Percentiles rank a stretch among this genome's conserved stretches.
Conservation (phyloP, 306 rosid species). For the Pyrus communis region DNA sequence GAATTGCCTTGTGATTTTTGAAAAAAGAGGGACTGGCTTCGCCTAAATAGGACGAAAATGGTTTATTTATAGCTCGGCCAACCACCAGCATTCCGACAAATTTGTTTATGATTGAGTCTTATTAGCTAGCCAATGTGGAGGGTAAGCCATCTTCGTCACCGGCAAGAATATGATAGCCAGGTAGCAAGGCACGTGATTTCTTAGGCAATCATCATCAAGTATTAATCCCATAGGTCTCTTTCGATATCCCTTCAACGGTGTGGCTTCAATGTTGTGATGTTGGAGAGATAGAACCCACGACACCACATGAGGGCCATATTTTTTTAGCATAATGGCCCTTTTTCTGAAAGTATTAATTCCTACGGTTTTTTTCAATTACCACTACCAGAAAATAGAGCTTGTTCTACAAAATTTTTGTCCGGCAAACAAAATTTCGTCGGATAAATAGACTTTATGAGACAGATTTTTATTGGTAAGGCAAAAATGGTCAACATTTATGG, state of each 20-base stretch:
- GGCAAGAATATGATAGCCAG: slow-evolving; percentile 18
- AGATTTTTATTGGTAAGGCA: no score
- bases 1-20: background rate
- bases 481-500: no score
- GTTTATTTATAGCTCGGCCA: slow-evolving; percentile 36
- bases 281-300: background rate
- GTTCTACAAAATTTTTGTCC: no score
- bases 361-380: no score
- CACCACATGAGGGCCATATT: background rate
- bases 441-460: no score
- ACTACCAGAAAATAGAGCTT: no score
- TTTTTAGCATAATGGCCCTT: background rate
- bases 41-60: slow-evolving; percentile 36
- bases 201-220: slow-evolving; percentile 5
- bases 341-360: background rate
- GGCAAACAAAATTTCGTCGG: no score
- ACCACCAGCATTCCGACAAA: slow-evolving; percentile 85
- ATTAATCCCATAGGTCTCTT: background rate
- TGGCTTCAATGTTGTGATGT: background rate
- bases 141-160: slow-evolving; percentile 75
- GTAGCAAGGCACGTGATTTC: slow-evolving; percentile 53
- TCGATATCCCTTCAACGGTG: background rate
- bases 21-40: slow-evolving; percentile 20
- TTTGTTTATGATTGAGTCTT: slow-evolving; percentile 34
- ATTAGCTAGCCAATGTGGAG: slow-evolving; percentile 27